Conservation (phyloP, 345 rosid genomes). For the Raphanus raphanistrum region DNA sequence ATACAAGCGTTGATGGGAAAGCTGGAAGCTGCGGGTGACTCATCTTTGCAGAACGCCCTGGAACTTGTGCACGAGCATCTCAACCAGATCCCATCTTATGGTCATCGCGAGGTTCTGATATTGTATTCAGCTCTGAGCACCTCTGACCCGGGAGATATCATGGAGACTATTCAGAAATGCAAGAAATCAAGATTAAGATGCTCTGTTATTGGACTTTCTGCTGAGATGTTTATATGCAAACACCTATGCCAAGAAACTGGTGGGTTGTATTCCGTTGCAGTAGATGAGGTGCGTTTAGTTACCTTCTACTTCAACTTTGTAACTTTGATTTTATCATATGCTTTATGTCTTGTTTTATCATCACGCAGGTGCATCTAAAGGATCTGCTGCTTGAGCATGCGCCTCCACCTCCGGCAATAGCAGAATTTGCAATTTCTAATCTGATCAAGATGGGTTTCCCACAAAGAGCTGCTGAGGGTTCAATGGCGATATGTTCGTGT, state of each 20-base stretch:
- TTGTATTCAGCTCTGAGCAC: constrained; percentile 76
- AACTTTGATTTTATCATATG: background rate
- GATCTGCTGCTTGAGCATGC: constrained; percentile 86
- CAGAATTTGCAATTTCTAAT: constrained; percentile 81
- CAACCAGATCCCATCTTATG: constrained; percentile 78
- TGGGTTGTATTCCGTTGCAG: constrained; percentile 70
- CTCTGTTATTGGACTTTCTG: constrained; percentile 89
- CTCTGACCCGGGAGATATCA: constrained; percentile 93
- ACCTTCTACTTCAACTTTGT: constrained; percentile 1
- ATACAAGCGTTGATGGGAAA: constrained; percentile 84
- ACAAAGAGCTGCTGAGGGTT: constrained; percentile 78
- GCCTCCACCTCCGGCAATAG: constrained; percentile 95
- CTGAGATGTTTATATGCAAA: constrained; percentile 87
- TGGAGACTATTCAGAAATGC: constrained; percentile 77
- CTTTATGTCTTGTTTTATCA: background rate
- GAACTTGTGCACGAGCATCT: constrained; percentile 72
- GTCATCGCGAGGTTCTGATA: constrained; percentile 90
- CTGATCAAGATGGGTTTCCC: constrained; percentile 95
- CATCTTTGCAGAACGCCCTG: constrained; percentile 83
- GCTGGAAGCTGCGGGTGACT: constrained; percentile 72
- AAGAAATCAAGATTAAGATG: constrained; percentile 82
- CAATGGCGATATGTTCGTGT: constrained; percentile 80
- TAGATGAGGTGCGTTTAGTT: constrained; percentile 71
- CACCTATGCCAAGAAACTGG: constrained; percentile 94
- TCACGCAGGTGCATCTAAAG: constrained; percentile 67